These are phyloP conservation scores for Kodamaea lidongshanica DNA, from an alignment of 805 yeast species.

Conservation along the genomic window DNA sequence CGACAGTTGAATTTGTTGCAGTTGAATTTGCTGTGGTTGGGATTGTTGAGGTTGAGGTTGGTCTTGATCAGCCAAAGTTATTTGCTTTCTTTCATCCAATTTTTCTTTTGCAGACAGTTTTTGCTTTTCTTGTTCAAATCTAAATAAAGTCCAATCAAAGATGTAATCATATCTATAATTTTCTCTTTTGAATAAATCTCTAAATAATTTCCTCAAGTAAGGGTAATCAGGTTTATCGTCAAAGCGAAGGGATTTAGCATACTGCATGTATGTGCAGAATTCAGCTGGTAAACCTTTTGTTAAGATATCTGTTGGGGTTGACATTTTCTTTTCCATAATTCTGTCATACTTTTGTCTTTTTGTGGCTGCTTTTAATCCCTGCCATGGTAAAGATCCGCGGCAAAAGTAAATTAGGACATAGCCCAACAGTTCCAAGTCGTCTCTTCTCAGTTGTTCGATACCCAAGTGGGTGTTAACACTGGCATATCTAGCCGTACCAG, in stretches of 20 bases:
- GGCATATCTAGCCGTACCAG: slow-evolving; percentile 97
- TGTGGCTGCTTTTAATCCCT: slow-evolving; percentile 93
- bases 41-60: slow-evolving; percentile 13
- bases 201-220: slow-evolving; percentile 78
- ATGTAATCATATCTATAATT: slow-evolving; percentile 89
- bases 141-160: slow-evolving; percentile 93
- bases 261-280: slow-evolving; percentile 80
- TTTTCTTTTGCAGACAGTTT: slow-evolving; percentile 21
- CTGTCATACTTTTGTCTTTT: slow-evolving; percentile 96
- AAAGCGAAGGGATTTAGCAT: slow-evolving; percentile 83
- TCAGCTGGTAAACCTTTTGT: slow-evolving; percentile 91
- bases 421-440: slow-evolving; percentile 91
- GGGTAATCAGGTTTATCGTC: slow-evolving; percentile 96
- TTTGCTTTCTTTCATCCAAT: slow-evolving; percentile 4
- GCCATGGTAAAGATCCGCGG: slow-evolving; percentile 97
- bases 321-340: slow-evolving; percentile 90
- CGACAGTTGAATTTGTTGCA: slow-evolving; percentile 1
- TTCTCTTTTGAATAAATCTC: slow-evolving; percentile 83
- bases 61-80: slow-evolving; percentile 11
- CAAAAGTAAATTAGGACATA: slow-evolving; percentile 92
- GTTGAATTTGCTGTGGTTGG: slow-evolving; percentile 10
- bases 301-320: slow-evolving; percentile 77
- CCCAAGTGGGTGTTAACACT: slow-evolving; percentile 94
- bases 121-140: slow-evolving; percentile 58
- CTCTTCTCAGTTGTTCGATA: slow-evolving; percentile 93